phyloP scores from a whole-genome alignment of 2,329 filamentous ascomycete species.

The Dactylellina haptotyla region DNA sequence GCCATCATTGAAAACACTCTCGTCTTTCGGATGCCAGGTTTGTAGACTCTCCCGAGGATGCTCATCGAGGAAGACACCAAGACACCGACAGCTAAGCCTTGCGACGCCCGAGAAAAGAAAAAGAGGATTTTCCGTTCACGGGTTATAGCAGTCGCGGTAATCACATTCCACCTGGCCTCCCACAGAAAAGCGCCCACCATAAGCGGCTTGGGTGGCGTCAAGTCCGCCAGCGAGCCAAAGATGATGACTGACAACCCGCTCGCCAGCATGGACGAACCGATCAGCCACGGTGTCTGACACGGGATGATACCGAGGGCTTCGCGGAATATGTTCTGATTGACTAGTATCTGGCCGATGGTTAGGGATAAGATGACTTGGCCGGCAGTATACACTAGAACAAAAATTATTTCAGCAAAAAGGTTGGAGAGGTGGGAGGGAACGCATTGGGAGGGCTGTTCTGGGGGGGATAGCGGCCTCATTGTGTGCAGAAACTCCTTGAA shows the following conservation, averaged over 20 bases:
- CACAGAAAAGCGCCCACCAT: neutral
- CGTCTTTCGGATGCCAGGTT: neutral
- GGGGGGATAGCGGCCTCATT: no score
- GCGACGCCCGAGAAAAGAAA: neutral
- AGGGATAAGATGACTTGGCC: neutral
- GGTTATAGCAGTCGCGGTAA: neutral
- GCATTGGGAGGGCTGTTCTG: neutral
- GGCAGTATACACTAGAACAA: neutral
- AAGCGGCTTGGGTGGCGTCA: neutral
- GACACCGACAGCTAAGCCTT: neutral
- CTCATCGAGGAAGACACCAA: neutral
- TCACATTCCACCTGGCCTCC: neutral
- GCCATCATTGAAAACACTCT: neutral
- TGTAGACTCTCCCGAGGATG: neutral
- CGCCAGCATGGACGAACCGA: neutral
- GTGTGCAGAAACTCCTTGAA: no score
- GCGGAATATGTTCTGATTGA: neutral
- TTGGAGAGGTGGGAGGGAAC: neutral
- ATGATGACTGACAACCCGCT: neutral
- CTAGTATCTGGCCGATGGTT: neutral
- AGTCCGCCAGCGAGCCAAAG: neutral
- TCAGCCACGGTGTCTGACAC: neutral
- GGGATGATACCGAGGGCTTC: neutral
- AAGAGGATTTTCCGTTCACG: neutral
- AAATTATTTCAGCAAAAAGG: neutral